A percentile compares a stretch with the other conserved stretches of the same genome.
Conservation (phyloP, 768 basidiomycete genomes). For the Amyloporia xantha region DNA sequence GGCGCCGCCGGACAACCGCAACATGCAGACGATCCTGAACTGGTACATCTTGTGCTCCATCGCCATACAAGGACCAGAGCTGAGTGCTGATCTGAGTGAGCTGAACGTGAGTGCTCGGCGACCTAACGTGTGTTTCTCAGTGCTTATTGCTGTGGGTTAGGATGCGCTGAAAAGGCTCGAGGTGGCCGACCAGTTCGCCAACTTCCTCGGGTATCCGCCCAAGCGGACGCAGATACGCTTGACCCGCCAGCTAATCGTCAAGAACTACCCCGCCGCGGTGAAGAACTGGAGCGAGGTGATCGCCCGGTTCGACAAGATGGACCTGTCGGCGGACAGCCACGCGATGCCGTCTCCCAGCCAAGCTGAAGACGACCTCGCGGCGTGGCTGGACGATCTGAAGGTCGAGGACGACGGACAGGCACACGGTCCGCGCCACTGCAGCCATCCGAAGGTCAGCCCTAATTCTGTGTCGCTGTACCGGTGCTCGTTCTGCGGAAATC, state of each 20-base stretch:
- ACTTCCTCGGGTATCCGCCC: constrained; percentile 38
- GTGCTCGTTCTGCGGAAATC: constrained; percentile 62
- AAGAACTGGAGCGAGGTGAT: constrained; percentile 44
- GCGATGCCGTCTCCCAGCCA: constrained; percentile 29
- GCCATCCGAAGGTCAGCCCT: constrained; percentile 39
- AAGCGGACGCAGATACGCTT: constrained; percentile 48
- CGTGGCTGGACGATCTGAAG: constrained; percentile 48
- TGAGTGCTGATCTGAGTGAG: constrained; percentile 43
- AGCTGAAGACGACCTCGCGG: constrained; percentile 49
- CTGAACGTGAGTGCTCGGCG: constrained; percentile 39
- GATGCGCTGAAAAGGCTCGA: constrained; percentile 36
- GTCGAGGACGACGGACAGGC: constrained; percentile 24
- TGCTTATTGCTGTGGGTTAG: too few species aligned
- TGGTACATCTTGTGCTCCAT: constrained; percentile 53
- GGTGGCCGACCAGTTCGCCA: constrained; percentile 46
- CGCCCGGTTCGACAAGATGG: constrained; percentile 27
- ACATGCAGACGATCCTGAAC: constrained; percentile 51
- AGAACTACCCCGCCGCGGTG: constrained; percentile 36
- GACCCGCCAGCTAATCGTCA: constrained; percentile 45
- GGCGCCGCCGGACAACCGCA: constrained; percentile 55
- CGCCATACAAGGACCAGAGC: constrained; percentile 43
- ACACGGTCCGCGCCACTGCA: constrained; percentile 33
- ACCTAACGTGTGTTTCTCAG: too few species aligned
- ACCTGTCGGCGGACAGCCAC: constrained; percentile 9
- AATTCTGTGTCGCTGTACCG: constrained; percentile 48